These are phyloP conservation scores for Xylariaceae sp. DNA, from an alignment of 2,329 filamentous ascomycete species.

Conservation along the genomic window DNA sequence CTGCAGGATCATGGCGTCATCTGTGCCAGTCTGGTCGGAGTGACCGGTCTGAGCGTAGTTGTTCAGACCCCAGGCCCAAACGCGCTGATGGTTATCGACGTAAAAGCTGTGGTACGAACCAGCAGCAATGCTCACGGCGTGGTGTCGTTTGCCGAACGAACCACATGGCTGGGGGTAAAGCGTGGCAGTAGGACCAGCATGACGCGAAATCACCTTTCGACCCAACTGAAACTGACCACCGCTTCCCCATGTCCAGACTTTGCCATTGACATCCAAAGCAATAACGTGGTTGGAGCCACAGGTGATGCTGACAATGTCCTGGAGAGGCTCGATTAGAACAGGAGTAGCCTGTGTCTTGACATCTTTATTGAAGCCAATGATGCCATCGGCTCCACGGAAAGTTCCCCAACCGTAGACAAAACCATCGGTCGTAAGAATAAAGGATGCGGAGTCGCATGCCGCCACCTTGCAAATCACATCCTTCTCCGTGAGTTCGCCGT, in stretches of 20 bases:
- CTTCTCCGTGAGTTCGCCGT: conserved; percentile 54
- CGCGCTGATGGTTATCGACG: conserved; percentile 58
- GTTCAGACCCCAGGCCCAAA: conserved; percentile 69
- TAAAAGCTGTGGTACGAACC: conserved; percentile 70
- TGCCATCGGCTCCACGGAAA: conserved; percentile 54
- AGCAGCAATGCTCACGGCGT: conserved; percentile 50
- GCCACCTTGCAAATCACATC: conserved; percentile 58
- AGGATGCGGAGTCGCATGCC: conserved; percentile 58
- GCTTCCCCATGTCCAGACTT: conserved; percentile 70
- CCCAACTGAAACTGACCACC: conserved; percentile 72
- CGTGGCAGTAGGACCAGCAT: conserved; percentile 23
- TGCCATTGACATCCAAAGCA: conserved; percentile 64
- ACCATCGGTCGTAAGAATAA: conserved; percentile 58
- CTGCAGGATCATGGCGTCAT: conserved; percentile 66
- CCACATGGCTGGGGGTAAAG: conserved; percentile 39
- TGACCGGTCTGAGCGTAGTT: conserved; percentile 66
- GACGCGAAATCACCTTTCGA: conserved; percentile 48
- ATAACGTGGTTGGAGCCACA: conserved; percentile 65
- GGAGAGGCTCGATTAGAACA: conserved; percentile 49
- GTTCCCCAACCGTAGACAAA: conserved; percentile 65
- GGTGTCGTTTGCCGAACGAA: conserved; percentile 44
- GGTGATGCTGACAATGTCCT: conserved; percentile 58
- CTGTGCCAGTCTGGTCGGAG: conserved; percentile 56
- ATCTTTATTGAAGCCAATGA: conserved; percentile 57
- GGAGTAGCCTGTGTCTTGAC: conserved; percentile 45